A percentile compares a stretch with the other conserved stretches of the same genome.
phyloP scores from a whole-genome alignment of 352 stramenopile genomes.

The Phytophthora ramorum region DNA sequence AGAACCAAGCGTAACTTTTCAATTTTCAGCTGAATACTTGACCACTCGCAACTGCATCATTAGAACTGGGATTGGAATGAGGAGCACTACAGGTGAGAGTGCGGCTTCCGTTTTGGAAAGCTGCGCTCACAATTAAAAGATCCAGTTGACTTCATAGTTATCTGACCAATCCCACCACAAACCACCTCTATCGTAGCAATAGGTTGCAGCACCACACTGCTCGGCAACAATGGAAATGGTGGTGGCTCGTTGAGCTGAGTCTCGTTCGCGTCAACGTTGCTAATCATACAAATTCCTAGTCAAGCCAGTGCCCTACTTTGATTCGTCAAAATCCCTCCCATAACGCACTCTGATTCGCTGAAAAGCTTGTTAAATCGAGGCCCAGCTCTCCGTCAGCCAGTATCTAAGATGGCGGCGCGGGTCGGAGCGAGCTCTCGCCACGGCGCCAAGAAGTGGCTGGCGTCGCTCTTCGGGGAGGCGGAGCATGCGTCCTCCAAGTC shows the following conservation, averaged over 20 bases:
- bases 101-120: conserved; percentile 74
- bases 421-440: conserved; percentile 53
- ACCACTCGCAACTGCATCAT: conserved; percentile 11
- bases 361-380: conserved; percentile 1
- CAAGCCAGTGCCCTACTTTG: background rate
- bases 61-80: conserved; percentile 63
- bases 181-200: background rate
- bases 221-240: too few relatives aligned
- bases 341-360: background rate
- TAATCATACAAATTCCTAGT: background rate
- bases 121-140: conserved; percentile 83
- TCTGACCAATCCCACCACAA: conserved; percentile 65
- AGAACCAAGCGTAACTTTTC: conserved; percentile 92
- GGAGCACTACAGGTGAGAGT: conserved; percentile 79
- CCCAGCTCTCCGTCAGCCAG: conserved; percentile 13
- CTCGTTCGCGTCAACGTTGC: conserved; percentile 18
- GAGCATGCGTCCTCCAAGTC: conserved; percentile 70
- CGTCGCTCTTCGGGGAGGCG: conserved; percentile 73
- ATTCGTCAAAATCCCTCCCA: conserved; percentile 20
- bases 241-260: background rate
- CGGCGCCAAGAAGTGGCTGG: conserved; percentile 83
- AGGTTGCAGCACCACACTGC: background rate
- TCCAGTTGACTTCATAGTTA: conserved; percentile 91
- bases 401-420: conserved; percentile 52
- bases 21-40: conserved; percentile 81